Base-by-base conservation (phyloP, 768 basidiomycete species). In the Gloeostereum incarnatum region DNA sequence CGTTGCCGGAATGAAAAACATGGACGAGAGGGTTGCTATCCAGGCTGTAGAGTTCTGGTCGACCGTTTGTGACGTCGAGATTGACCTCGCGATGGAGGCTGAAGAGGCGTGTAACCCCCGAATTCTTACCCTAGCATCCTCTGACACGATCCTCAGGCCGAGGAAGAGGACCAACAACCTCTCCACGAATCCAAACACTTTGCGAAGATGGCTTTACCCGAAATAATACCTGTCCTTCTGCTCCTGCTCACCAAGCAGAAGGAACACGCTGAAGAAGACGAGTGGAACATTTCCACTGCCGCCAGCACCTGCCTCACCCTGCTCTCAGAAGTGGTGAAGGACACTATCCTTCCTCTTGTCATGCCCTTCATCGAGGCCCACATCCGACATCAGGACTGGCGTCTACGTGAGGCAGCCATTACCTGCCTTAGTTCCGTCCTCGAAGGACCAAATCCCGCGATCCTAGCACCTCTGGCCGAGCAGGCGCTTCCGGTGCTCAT, bases 31-130 rank as follows among this genome's bases (percentile, higher is more conserved):
- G 5, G 93, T 99, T 26, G 90, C 92, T 0, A 61, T 97, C 19
- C 94, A 99, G 58, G 96, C 96, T 18, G 84, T 99, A 36, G 94
- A 99, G 55, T 99, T 99, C 61, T 99, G 96, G 94, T 93, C 92
- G 4, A 97, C 94, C 6, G 94, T 98, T 1, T 97, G 93, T 52
- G 94, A 99, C 56, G 90, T 94, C 57, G 94, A 99, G 58, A 80
- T 90, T 17, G 93, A 97, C 41, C 67, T 97, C 34, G 80, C 84
- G 14, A 72, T 90, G 47, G 92, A 97, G 54, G 87, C 87, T 2
- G 82, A 88, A 45, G 93, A 97, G 68, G 90, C 89, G 53, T 40
- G 68, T 55, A 2, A 9, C 18, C 17, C 32, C 21, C 21, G 16
- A 6, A 14, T n/a, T 32, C 32, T 17, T 22, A 2, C 27, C 38